Conservation (phyloP, 139 green algal species). For the Asterochloris erici region DNA sequence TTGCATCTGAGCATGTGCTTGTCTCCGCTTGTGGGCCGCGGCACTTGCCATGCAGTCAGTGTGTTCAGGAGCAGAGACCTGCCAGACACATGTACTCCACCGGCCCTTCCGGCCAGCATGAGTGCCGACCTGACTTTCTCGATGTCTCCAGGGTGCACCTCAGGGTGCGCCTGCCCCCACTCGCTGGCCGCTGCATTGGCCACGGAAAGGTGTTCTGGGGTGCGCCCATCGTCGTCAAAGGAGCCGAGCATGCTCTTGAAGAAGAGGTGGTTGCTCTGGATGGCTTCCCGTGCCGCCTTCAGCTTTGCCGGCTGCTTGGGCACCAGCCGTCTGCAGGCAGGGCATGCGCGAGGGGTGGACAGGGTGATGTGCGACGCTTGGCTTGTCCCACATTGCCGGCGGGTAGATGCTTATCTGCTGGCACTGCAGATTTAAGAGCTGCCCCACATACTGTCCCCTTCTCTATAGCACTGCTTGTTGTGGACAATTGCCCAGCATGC, state of each 20-base stretch:
- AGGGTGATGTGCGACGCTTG: too few species aligned
- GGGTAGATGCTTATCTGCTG: too few species aligned
- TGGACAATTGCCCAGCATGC: too few species aligned
- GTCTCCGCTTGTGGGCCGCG: not conserved
- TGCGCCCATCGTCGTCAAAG: constrained; percentile 12
- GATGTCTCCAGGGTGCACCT: constrained; percentile 25
- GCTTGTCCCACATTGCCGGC: too few species aligned
- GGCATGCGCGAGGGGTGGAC: too few species aligned
- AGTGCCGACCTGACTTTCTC: constrained; percentile 34
- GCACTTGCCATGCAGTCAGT: not conserved
- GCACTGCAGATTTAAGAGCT: too few species aligned
- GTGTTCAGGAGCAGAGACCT: not conserved
- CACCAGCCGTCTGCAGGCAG: constrained; percentile 31
- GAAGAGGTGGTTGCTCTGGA: constrained; percentile 66
- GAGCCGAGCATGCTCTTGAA: constrained; percentile 40
- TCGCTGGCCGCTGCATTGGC: constrained; percentile 21
- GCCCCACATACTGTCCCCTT: too few species aligned
- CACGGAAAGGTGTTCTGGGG: constrained; percentile 15
- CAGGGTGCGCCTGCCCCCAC: not conserved
- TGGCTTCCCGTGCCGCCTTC: constrained; percentile 24
- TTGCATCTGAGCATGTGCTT: not conserved
- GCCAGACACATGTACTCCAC: not conserved
- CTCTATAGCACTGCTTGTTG: too few species aligned
- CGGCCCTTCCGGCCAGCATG: not conserved
- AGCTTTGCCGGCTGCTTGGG: constrained; percentile 43